A percentile compares a stretch with the other conserved stretches of the same genome.
Evolutionary conservation across 2,329 filamentous ascomycete species (phyloP).

Genomic region (Byssothecium circinans): DNA sequence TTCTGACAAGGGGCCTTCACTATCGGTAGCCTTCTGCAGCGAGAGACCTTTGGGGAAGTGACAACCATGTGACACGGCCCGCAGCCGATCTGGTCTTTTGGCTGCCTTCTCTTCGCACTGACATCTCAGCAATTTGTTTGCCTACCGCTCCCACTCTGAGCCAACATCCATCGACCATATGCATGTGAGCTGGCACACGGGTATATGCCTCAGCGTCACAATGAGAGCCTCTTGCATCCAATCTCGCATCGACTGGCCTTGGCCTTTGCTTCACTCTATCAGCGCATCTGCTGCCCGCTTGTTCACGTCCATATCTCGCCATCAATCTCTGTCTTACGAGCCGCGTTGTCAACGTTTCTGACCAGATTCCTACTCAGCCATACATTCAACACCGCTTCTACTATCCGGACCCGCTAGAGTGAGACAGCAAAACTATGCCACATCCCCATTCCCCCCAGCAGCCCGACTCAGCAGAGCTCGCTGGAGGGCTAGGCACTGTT

Average conservation of each 20-base stretch:
- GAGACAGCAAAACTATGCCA: constrained; percentile 36
- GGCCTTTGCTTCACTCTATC: constrained; percentile 36
- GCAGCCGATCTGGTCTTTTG: constrained; percentile 8
- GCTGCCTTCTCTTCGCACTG: constrained; percentile 9
- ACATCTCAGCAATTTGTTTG: constrained; percentile 32
- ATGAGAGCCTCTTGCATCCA: constrained; percentile 29
- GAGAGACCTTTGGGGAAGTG: constrained; percentile 5
- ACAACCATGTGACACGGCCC: constrained; percentile 14
- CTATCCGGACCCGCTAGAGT: constrained; percentile 19
- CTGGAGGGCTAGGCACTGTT: constrained; percentile 18
- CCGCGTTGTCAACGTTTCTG: constrained; percentile 30
- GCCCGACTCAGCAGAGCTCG: constrained; percentile 22
- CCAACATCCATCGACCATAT: constrained; percentile 30
- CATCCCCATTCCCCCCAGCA: constrained; percentile 31
- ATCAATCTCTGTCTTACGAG: constrained; percentile 32
- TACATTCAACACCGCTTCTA: constrained; percentile 16
- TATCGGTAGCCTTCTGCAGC: constrained; percentile 8
- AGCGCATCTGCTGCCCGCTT: constrained; percentile 20
- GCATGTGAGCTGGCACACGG: constrained; percentile 39
- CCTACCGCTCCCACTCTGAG: constrained; percentile 12
- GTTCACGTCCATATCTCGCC: constrained; percentile 15
- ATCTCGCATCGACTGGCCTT: constrained; percentile 27
- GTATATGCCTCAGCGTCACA: constrained; percentile 33
- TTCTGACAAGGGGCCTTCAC: constrained; percentile 15
- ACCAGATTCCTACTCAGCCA: constrained; percentile 16